Conservation (phyloP, 768 basidiomycete species). For the Hericium rajendrae region DNA sequence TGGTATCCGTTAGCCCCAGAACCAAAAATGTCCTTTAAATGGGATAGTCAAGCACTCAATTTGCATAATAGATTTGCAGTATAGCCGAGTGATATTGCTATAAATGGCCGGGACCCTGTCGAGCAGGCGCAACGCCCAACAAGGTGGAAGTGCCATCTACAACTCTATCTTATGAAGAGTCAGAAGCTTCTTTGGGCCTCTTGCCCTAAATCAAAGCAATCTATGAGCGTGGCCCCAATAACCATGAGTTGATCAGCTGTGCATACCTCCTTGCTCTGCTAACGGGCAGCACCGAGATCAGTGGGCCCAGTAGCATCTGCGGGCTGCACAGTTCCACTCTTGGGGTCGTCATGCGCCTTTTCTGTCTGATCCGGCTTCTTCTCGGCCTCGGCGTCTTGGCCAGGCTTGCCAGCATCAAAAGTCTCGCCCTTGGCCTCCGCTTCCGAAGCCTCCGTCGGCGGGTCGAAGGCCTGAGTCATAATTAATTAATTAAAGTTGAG, state of each 20-base stretch:
- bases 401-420: constrained; percentile 12
- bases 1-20: no score
- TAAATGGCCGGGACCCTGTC: no score
- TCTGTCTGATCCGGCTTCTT: constrained; percentile 15
- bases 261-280: not conserved
- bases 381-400: constrained; percentile 17
- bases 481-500: no score
- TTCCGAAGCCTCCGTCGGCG: constrained; percentile 18
- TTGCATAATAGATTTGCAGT: no score
- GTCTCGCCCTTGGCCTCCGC: constrained; percentile 13
- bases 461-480: constrained; percentile 13
- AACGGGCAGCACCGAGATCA: not conserved
- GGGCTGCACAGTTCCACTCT: constrained; percentile 13
- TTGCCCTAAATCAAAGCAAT: not conserved
- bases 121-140: no score
- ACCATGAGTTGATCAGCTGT: no score
- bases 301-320: not conserved
- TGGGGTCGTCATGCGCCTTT: constrained; percentile 10
- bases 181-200: not conserved
- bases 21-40: no score
- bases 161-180: not conserved
- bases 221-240: no score
- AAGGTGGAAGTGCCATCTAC: no score
- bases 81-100: no score
- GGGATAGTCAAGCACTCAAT: no score